A percentile compares a stretch with the other conserved stretches of the same genome.
Conservation (phyloP, 169 alveolate genomes). For the Eimeria sp. region DNA sequence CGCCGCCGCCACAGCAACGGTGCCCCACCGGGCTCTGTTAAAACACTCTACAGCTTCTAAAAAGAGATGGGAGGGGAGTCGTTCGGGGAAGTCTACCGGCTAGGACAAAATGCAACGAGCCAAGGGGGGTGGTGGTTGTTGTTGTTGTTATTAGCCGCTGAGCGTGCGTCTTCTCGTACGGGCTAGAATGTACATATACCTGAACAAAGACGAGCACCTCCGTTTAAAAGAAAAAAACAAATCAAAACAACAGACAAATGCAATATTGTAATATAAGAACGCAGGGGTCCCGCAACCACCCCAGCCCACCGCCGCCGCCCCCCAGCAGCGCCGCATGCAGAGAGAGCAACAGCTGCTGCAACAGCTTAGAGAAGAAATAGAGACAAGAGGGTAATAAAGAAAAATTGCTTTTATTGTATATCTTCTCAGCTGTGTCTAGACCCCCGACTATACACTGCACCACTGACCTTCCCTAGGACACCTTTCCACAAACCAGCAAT, state of each 20-base stretch:
- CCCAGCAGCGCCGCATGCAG: constrained; percentile 10
- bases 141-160: background rate
- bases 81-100: constrained; percentile 21
- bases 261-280: background rate
- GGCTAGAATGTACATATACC: background rate
- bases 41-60: constrained; percentile 11
- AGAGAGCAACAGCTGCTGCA: background rate
- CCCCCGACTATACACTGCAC: background rate
- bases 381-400: background rate
- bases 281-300: background rate
- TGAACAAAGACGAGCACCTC: background rate
- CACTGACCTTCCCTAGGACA: background rate
- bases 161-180: background rate
- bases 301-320: constrained; percentile 52
- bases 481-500: too few relatives aligned
- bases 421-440: background rate
- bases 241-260: background rate
- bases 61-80: background rate
- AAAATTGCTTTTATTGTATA: background rate
- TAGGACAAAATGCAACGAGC: background rate
- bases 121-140: constrained; percentile 30
- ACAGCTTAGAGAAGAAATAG: background rate
- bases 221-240: constrained; percentile 30
- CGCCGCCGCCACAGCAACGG: background rate
- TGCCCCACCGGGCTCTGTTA: constrained; percentile 3